These are phyloP conservation scores for Eucalyptus curtisii DNA, from an alignment of 345 rosid species.

Conservation along the genomic window DNA sequence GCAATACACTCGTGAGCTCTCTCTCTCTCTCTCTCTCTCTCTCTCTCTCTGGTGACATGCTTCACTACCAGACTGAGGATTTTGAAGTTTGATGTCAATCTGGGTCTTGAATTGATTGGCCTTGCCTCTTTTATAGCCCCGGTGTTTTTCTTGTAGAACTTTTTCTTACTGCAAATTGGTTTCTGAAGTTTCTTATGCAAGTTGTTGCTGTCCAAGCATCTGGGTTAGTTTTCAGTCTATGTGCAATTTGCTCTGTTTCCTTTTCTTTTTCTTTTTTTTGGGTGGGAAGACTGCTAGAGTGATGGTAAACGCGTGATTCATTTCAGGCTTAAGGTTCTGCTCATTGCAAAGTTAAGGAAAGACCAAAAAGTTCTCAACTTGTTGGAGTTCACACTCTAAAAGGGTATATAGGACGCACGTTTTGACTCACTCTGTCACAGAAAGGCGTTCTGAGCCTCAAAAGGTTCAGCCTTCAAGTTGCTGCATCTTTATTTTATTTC, in stretches of 20 bases:
- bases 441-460: neutral
- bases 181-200: neutral
- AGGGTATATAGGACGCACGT: neutral
- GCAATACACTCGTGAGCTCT: neutral
- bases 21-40: neutral
- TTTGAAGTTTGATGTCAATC: neutral
- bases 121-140: neutral
- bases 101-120: neutral
- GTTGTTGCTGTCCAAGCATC: neutral
- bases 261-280: too few species aligned
- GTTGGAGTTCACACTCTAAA: neutral
- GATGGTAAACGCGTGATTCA: neutral
- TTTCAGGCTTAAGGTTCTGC: neutral
- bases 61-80: neutral
- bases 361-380: neutral
- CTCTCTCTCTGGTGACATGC: neutral
- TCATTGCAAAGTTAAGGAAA: neutral
- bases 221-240: neutral
- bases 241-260: neutral
- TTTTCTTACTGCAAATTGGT: neutral
- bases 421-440: neutral
- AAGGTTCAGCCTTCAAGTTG: slow-evolving; percentile 6
- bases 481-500: neutral
- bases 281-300: neutral
- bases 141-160: neutral